A percentile compares a stretch with the other conserved stretches of the same genome.
Evolutionary conservation across 192 early-diverging fungal genomes (phyloP).

Genomic region (Diversispora eburnea): DNA sequence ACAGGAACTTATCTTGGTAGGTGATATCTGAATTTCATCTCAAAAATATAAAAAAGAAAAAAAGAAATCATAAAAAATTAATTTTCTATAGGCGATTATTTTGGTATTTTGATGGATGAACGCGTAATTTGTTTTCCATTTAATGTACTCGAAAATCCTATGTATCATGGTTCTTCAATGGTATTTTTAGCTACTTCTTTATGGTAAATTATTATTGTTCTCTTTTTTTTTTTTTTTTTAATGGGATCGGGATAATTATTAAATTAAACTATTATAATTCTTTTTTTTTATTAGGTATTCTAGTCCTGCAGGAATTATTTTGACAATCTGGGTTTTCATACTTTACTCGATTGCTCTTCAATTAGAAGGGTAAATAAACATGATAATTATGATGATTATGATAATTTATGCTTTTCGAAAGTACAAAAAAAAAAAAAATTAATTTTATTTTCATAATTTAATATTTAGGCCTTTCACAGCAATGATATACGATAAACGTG

Average conservation of each 20-base stretch:
- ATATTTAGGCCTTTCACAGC: constrained; percentile 69
- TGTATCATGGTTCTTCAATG: constrained; percentile 90
- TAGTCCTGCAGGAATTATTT: constrained; percentile 68
- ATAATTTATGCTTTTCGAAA: not conserved
- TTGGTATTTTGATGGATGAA: constrained; percentile 86
- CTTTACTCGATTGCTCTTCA: constrained; percentile 72
- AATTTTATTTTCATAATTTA: not conserved
- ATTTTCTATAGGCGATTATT: constrained; percentile 74
- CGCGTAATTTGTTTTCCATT: constrained; percentile 89
- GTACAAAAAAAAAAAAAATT: not conserved
- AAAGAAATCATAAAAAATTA: constrained; percentile 11
- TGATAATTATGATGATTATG: not conserved
- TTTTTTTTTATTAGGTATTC: constrained; percentile 42
- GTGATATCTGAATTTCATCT: not conserved
- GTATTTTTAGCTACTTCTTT: constrained; percentile 80
- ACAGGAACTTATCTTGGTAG: constrained; percentile 87
- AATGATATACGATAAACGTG: constrained; percentile 68
- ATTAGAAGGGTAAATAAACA: constrained; percentile 67
- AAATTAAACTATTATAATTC: no score
- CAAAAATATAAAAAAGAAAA: not conserved
- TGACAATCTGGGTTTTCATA: constrained; percentile 67
- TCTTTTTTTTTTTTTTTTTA: no score
- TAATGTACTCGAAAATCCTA: constrained; percentile 89
- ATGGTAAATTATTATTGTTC: constrained; percentile 59
- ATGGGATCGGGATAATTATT: no score